These are phyloP conservation scores for Xerocomus spinulosus DNA, from an alignment of 768 basidiomycete genomes.

Conservation along the genomic window DNA sequence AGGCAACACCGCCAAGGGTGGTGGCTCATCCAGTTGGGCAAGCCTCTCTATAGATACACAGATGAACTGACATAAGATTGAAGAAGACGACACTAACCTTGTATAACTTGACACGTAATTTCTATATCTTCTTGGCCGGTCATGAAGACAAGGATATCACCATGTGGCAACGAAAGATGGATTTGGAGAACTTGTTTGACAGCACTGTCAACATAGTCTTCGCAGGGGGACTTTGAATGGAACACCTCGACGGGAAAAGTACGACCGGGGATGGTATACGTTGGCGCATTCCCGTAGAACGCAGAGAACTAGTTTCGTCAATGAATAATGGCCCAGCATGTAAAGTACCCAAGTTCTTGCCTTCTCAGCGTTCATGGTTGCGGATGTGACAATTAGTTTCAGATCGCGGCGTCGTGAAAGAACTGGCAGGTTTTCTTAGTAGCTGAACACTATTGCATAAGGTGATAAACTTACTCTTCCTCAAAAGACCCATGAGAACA, in stretches of 20 bases:
- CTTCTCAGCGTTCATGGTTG: slow-evolving; percentile 99
- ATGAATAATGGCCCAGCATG: background rate
- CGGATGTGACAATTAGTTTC: slow-evolving; percentile 96
- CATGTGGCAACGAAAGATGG: slow-evolving; percentile 86
- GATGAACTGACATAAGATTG: background rate
- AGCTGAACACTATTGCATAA: background rate
- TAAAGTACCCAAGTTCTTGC: slow-evolving; percentile 34
- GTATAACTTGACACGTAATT: slow-evolving; percentile 89
- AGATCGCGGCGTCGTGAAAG: slow-evolving; percentile 87
- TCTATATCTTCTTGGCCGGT: slow-evolving; percentile 99
- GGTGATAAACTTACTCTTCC: slow-evolving; percentile 67
- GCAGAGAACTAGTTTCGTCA: slow-evolving; percentile 72
- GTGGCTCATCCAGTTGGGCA: slow-evolving; percentile 85
- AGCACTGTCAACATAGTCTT: slow-evolving; percentile 97
- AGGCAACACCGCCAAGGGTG: slow-evolving; percentile 85
- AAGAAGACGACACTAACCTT: slow-evolving; percentile 48
- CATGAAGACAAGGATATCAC: slow-evolving; percentile 98
- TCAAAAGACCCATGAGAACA: slow-evolving; percentile 92
- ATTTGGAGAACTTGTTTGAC: slow-evolving; percentile 98
- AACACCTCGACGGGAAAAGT: slow-evolving; percentile 98
- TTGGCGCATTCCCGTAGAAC: slow-evolving; percentile 94
- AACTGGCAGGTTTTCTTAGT: slow-evolving; percentile 39
- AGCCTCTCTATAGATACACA: slow-evolving; percentile 64
- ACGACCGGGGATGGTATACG: slow-evolving; percentile 88
- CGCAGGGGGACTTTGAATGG: slow-evolving; percentile 96